phyloP scores from a whole-genome alignment of 1,284 basidiomycete genomes.

The Dichomitus squalens region DNA sequence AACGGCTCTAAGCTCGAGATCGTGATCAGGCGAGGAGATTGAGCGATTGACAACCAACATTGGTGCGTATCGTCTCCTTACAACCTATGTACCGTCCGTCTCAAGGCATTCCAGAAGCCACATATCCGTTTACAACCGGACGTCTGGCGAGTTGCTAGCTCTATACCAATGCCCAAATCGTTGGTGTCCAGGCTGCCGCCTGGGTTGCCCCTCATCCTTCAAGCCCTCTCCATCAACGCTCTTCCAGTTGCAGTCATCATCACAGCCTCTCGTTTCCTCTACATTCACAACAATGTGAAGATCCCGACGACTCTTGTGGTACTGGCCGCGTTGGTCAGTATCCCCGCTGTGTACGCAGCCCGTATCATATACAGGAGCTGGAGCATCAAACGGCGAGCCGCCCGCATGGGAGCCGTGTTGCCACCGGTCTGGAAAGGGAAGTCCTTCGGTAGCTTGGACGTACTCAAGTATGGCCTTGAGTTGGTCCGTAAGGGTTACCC shows the following conservation, averaged over 20 bases:
- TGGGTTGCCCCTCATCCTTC: not conserved
- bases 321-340: constrained; percentile 1
- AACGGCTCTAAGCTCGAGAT: too few species aligned
- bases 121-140: too few species aligned
- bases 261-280: not conserved
- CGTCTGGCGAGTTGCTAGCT: too few species aligned
- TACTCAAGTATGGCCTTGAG: constrained; percentile 11
- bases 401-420: constrained; percentile 17
- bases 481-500: constrained; percentile 17
- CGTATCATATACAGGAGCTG: constrained; percentile 1
- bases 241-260: constrained; percentile 1
- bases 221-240: not conserved
- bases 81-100: too few species aligned
- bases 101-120: too few species aligned
- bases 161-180: not conserved
- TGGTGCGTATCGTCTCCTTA: too few species aligned
- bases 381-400: constrained; percentile 15
- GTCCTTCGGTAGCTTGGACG: constrained; percentile 16
- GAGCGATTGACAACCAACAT: too few species aligned
- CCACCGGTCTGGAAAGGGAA: constrained; percentile 21
- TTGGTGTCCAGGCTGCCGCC: not conserved
- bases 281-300: not conserved
- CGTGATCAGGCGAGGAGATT: too few species aligned
- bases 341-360: constrained; percentile 1
- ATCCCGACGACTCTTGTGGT: not conserved